Base-by-base conservation (phyloP, 495 filamentous ascomycete genomes). In the Penicillium alfredii region DNA sequence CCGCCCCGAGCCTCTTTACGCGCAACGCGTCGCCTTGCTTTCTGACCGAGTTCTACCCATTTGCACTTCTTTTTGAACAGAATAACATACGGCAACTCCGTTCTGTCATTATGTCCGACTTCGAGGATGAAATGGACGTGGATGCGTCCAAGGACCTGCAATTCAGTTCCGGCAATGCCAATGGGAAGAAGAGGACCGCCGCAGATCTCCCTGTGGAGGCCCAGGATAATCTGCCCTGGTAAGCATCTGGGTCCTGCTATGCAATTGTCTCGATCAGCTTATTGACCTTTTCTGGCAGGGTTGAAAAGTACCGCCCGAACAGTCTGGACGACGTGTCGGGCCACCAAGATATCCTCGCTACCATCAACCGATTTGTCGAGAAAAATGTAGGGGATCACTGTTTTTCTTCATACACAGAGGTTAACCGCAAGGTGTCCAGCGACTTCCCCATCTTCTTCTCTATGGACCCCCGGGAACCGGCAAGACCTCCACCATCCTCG, bases 401-500 rank as follows among this genome's bases (percentile, higher is more conserved):
- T 10, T 14, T 35, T 9, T 24, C 14, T 6, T 2, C 18, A 30
- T n/a, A n/a, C n/a, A n/a, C n/a, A n/a, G n/a, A n/a, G n/a, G n/a
- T n/a, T n/a, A n/a, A n/a, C n/a, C n/a, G n/a, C n/a, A n/a, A n/a
- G n/a, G n/a, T n/a, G n/a, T n/a, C n/a, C n/a, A 84, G 75, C 76
- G 88, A 55, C 69, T 99, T 45, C 92, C 92, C 11, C 92, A 99
- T 70, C 85, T 99, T 26, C 86, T 99, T 28, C 83, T 99, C 45
- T 99, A 99, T 53, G 92, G 92, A 1, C 92, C 92, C 1, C 92
- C 92, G 0, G 92, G 92, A 38, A 98, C 92, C 4, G 92, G 92
- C 44, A 98, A 98, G 60, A 98, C 92, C 8, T 94, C 88, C 1
- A 97, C 93, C 1, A 84, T 99, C 51, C 85, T 99, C 14, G 80